Evolutionary conservation across 768 basidiomycete species (phyloP).

Genomic region (Lentinus tigrinus): DNA sequence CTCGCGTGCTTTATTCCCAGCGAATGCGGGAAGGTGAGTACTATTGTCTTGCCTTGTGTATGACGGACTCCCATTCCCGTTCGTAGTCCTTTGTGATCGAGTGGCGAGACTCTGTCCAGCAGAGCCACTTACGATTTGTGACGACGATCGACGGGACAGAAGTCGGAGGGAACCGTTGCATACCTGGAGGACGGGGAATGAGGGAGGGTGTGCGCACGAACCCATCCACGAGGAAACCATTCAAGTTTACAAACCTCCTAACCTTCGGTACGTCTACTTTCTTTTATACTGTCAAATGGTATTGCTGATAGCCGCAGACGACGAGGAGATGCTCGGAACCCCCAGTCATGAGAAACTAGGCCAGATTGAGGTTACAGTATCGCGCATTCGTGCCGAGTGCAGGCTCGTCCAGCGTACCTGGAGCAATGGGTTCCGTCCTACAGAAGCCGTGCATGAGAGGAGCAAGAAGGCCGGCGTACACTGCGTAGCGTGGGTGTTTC

Average conservation of each 20-base stretch:
- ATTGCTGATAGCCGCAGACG: not conserved
- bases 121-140: not conserved
- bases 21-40: constrained; percentile 14
- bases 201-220: not conserved
- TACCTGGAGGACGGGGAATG: not conserved
- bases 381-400: not conserved
- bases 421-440: not conserved
- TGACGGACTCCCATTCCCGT: not conserved
- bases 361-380: constrained; percentile 1
- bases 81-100: not conserved
- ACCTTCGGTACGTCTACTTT: constrained; percentile 4
- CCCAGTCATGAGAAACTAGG: constrained; percentile 1
- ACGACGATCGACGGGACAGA: not conserved
- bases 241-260: constrained; percentile 6
- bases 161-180: not conserved
- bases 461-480: constrained; percentile 21
- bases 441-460: constrained; percentile 15
- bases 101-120: not conserved
- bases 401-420: not conserved
- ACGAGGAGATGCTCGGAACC: not conserved
- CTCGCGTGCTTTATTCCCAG: constrained; percentile 12
- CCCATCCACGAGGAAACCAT: not conserved
- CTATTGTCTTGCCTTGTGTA: too few relatives aligned
- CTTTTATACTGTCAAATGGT: too few relatives aligned
- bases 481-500: constrained; percentile 8